Percentiles rank a stretch among this genome's conserved stretches.
These are phyloP conservation scores for Deakozyma indianensis DNA, from an alignment of 805 yeast genomes.

Conservation along the genomic window DNA sequence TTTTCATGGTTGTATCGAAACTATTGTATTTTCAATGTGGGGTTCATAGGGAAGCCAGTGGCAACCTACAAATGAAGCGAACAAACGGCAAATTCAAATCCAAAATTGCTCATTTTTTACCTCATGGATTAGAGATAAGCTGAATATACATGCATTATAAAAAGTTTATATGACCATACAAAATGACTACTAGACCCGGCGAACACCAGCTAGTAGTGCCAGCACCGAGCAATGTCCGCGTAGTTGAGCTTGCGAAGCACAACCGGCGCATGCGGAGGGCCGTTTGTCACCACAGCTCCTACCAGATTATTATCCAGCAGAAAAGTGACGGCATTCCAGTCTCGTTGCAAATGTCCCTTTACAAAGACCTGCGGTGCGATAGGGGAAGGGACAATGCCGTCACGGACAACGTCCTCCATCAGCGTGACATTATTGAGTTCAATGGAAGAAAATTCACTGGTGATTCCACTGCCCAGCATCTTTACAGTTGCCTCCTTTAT, in stretches of 20 bases:
- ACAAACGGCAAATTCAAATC: too few relatives aligned
- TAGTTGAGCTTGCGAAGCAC: not conserved
- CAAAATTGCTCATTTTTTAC: too few relatives aligned
- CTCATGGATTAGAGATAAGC: too few relatives aligned
- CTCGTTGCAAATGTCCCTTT: conserved; percentile 3
- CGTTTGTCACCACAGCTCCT: conserved; percentile 4
- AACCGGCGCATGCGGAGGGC: conserved; percentile 2
- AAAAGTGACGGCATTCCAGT: conserved; percentile 5
- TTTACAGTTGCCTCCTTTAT: conserved; percentile 66
- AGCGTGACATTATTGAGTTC: conserved; percentile 15
- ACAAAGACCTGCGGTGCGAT: conserved; percentile 1
- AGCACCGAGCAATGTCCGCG: conserved; percentile 2
- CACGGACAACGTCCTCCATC: conserved; percentile 4
- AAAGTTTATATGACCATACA: too few relatives aligned
- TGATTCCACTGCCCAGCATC: conserved; percentile 46
- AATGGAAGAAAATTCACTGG: conserved; percentile 19
- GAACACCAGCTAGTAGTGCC: not conserved
- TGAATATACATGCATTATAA: too few relatives aligned
- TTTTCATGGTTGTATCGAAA: conserved; percentile 5
- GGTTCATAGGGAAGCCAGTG: not conserved
- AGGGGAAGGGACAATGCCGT: not conserved
- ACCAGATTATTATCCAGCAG: conserved; percentile 4
- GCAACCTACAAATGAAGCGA: too few relatives aligned
- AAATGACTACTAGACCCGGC: too few relatives aligned
- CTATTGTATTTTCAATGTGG: not conserved